These are phyloP conservation scores for Hypoxylon sp. DNA, from an alignment of 2,329 filamentous ascomycete genomes.

Conservation along the genomic window DNA sequence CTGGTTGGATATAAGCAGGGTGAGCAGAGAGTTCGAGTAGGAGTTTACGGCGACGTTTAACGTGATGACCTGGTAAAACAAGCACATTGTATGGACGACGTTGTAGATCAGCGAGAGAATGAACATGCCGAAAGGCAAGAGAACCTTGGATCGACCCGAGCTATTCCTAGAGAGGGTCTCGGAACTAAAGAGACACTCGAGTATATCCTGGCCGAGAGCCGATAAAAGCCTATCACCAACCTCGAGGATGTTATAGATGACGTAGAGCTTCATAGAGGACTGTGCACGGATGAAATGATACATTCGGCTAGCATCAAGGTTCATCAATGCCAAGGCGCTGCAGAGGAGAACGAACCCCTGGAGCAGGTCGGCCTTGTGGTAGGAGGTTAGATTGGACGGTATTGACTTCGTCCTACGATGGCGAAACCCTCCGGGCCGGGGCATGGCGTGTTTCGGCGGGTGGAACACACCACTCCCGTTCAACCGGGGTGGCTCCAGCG, in stretches of 20 bases:
- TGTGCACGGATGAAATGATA: slow-evolving; percentile 98
- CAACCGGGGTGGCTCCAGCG: slow-evolving; percentile 41
- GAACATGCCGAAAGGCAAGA: slow-evolving; percentile 92
- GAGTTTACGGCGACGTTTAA: slow-evolving; percentile 98
- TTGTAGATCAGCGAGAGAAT: slow-evolving; percentile 88
- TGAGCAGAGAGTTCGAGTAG: slow-evolving; percentile 94
- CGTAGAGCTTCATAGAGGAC: slow-evolving; percentile 96
- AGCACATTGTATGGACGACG: slow-evolving; percentile 83
- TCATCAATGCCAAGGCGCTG: slow-evolving; percentile 87
- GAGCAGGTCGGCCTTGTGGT: slow-evolving; percentile 94
- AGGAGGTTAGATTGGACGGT: slow-evolving; percentile 85
- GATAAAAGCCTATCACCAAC: slow-evolving; percentile 90
- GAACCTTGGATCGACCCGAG: slow-evolving; percentile 89
- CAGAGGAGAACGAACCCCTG: slow-evolving; percentile 89
- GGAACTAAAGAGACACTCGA: slow-evolving; percentile 93
- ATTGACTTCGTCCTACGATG: slow-evolving; percentile 85
- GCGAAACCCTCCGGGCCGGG: slow-evolving; percentile 55
- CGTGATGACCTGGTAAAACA: slow-evolving; percentile 98
- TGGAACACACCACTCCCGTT: slow-evolving; percentile 45
- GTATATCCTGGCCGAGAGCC: slow-evolving; percentile 92
- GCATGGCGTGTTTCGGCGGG: slow-evolving; percentile 51
- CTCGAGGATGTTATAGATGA: slow-evolving; percentile 98
- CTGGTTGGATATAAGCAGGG: slow-evolving; percentile 93
- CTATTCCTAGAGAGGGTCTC: slow-evolving; percentile 91
- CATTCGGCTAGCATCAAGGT: slow-evolving; percentile 94